These are phyloP conservation scores for Xanthoconium stramineum DNA, from an alignment of 768 basidiomycete genomes.

Conservation along the genomic window DNA sequence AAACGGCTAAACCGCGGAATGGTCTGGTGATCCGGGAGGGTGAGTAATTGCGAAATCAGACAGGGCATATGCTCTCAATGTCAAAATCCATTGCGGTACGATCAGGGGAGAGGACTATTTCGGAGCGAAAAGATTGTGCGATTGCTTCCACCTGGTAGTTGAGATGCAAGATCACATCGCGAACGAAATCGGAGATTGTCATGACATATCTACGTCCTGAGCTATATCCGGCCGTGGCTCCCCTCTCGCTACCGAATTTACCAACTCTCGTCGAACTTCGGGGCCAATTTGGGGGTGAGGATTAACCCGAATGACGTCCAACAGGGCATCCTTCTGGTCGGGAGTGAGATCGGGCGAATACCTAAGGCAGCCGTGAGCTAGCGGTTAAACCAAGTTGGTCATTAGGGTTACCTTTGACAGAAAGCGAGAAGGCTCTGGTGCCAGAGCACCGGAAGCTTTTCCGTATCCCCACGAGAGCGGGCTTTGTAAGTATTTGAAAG, in stretches of 20 bases:
- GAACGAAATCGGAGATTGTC: not conserved
- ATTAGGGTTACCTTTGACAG: constrained; percentile 69
- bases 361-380: constrained; percentile 38
- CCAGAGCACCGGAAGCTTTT: constrained; percentile 95
- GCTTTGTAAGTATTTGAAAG: constrained; percentile 89
- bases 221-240: constrained; percentile 66
- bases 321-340: constrained; percentile 95
- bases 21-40: no score
- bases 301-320: constrained; percentile 86
- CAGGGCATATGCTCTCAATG: not conserved
- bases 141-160: not conserved
- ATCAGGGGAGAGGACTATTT: not conserved
- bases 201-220: constrained; percentile 66
- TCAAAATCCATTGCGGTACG: no score
- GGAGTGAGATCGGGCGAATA: constrained; percentile 93
- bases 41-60: not conserved
- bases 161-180: not conserved
- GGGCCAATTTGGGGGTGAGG: constrained; percentile 84
- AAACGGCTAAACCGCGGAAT: not conserved
- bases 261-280: constrained; percentile 87
- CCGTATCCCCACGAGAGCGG: constrained; percentile 62
- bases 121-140: not conserved
- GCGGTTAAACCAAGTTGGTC: not conserved
- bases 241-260: constrained; percentile 83
- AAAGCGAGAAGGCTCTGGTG: constrained; percentile 96